Percentiles rank a stretch among this genome's conserved stretches.
phyloP scores from a whole-genome alignment of 2,329 filamentous ascomycete species.

The Teratosphaeriaceae sp. region DNA sequence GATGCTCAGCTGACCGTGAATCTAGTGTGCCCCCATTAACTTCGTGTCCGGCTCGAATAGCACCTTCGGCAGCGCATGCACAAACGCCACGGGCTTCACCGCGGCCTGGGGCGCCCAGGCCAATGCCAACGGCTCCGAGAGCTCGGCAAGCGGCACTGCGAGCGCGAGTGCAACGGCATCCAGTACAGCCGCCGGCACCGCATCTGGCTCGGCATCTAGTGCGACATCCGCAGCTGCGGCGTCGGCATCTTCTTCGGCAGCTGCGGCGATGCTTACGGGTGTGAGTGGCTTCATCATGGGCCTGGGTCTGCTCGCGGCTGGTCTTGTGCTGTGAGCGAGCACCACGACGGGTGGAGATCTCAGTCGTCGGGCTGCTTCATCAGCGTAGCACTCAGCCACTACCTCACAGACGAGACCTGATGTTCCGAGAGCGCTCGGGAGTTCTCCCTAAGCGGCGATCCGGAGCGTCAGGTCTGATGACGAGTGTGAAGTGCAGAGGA shows the following conservation, averaged over 20 bases:
- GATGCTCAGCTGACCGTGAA: background rate
- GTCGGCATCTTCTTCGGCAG: constrained; percentile 5
- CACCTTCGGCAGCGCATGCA: constrained; percentile 21
- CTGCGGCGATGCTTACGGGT: constrained; percentile 6
- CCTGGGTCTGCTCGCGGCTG: constrained; percentile 7
- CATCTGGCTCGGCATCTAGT: constrained; percentile 3
- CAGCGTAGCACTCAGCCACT: too few species aligned
- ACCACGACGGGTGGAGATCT: too few species aligned
- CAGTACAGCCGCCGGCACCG: background rate
- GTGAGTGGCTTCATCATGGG: constrained; percentile 6
- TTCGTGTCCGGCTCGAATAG: constrained; percentile 25
- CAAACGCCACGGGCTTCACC: constrained; percentile 21
- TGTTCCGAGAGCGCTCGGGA: too few species aligned
- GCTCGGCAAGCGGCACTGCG: background rate
- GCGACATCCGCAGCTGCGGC: background rate
- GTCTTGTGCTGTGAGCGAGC: too few species aligned
- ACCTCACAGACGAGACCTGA: too few species aligned
- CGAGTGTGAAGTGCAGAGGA: too few species aligned
- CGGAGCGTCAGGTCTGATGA: too few species aligned
- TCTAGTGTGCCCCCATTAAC: constrained; percentile 26
- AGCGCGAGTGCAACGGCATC: background rate
- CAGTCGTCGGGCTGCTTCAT: too few species aligned
- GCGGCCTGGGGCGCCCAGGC: constrained; percentile 16
- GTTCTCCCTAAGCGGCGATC: too few species aligned
- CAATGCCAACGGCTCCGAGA: background rate